These are phyloP conservation scores for Epichloe typhina DNA, from an alignment of 2,329 filamentous ascomycete species.

Conservation along the genomic window DNA sequence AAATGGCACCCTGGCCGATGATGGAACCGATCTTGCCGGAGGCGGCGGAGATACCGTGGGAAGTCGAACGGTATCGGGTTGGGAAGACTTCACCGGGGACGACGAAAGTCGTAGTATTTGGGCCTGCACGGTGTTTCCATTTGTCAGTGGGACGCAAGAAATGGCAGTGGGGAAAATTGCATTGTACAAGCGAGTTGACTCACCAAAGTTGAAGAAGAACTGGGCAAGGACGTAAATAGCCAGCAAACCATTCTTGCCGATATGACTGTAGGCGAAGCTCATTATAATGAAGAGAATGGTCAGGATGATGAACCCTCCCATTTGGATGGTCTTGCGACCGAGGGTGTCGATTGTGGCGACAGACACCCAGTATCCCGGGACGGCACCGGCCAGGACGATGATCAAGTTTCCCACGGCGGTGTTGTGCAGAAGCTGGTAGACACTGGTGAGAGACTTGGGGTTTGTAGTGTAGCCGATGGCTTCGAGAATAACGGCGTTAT, in stretches of 20 bases:
- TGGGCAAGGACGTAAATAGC: slow-evolving; percentile 43
- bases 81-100: slow-evolving; percentile 44
- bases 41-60: slow-evolving; percentile 43
- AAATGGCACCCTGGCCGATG: slow-evolving; percentile 44
- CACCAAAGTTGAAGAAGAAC: slow-evolving; percentile 46
- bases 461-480: slow-evolving; percentile 55
- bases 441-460: slow-evolving; percentile 26
- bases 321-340: slow-evolving; percentile 66
- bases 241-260: slow-evolving; percentile 38
- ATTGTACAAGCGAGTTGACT: neutral
- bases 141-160: neutral
- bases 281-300: slow-evolving; percentile 49
- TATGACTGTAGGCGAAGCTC: slow-evolving; percentile 46
- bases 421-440: slow-evolving; percentile 60
- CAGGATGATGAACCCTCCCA: slow-evolving; percentile 47
- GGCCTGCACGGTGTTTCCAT: slow-evolving; percentile 17
- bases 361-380: slow-evolving; percentile 73
- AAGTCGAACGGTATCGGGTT: slow-evolving; percentile 42
- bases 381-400: slow-evolving; percentile 63
- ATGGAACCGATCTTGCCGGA: slow-evolving; percentile 43
- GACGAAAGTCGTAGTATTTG: slow-evolving; percentile 44
- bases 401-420: slow-evolving; percentile 69
- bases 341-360: slow-evolving; percentile 61
- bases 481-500: slow-evolving; percentile 59
- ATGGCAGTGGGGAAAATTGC: no score